These are phyloP conservation scores for Aethionema arabicum DNA, from an alignment of 345 rosid genomes.

Conservation along the genomic window DNA sequence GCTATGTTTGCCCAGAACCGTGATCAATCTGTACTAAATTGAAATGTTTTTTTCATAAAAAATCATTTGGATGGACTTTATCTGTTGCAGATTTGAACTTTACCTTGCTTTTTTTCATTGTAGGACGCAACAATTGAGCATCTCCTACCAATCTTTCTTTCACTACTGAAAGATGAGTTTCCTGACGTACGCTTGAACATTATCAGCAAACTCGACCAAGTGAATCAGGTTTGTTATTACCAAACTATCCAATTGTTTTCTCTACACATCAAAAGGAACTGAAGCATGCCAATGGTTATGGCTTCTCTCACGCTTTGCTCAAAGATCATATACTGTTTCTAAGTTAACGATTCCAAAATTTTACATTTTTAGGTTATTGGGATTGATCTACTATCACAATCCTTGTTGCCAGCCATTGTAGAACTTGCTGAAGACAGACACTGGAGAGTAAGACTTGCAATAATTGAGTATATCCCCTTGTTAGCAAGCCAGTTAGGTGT, in stretches of 20 bases:
- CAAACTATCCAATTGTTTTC: neutral
- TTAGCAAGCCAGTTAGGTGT: slow-evolving; percentile 95
- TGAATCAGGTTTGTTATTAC: slow-evolving; percentile 73
- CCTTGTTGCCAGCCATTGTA: slow-evolving; percentile 88
- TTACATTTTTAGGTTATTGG: slow-evolving; percentile 70
- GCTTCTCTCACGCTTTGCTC: neutral
- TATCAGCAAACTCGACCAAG: slow-evolving; percentile 99
- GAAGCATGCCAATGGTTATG: neutral
- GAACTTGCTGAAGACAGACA: slow-evolving; percentile 99
- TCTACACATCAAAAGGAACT: neutral
- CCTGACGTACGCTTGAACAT: slow-evolving; percentile 98
- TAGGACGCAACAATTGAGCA: slow-evolving; percentile 94
- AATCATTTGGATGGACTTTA: slow-evolving; percentile 1
- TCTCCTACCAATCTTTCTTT: slow-evolving; percentile 93
- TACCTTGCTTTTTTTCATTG: slow-evolving; percentile 18
- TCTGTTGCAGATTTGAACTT: slow-evolving; percentile 4
- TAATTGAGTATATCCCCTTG: slow-evolving; percentile 91
- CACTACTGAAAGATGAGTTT: slow-evolving; percentile 94
- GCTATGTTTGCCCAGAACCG: neutral
- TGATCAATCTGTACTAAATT: neutral
- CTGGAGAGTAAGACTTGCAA: slow-evolving; percentile 96
- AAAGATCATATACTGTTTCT: neutral
- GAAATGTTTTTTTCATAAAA: neutral
- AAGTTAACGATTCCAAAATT: neutral
- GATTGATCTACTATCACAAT: slow-evolving; percentile 88